Evolutionary conservation across 2,329 filamentous ascomycete genomes (phyloP).

Genomic region (Aspergillus fumigatiaffinis): DNA sequence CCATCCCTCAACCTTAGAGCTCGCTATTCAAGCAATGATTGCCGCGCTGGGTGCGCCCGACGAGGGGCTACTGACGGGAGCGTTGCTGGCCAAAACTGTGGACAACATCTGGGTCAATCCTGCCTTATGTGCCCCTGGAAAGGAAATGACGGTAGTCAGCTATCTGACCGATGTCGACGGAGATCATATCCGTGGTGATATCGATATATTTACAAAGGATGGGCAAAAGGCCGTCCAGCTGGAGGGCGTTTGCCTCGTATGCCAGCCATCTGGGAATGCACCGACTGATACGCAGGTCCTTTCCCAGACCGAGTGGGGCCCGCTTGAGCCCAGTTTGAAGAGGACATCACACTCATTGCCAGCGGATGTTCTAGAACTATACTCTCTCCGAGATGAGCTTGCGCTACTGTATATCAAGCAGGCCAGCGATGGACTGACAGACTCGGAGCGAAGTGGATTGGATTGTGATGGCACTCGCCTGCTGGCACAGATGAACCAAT

Average conservation of each 20-base stretch:
- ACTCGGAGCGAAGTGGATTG: too few relatives aligned
- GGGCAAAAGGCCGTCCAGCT: constrained; percentile 2
- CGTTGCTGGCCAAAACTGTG: constrained; percentile 11
- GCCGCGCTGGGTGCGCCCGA: constrained; percentile 16
- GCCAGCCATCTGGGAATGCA: not conserved
- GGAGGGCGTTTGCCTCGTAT: not conserved
- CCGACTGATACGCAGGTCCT: not conserved
- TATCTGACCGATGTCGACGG: not conserved
- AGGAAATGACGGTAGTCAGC: not conserved
- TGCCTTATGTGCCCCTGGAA: not conserved
- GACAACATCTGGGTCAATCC: constrained; percentile 7
- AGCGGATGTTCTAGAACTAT: not conserved
- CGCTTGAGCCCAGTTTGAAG: not conserved
- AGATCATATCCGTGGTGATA: constrained; percentile 1
- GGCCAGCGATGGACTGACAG: not conserved
- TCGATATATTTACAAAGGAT: not conserved
- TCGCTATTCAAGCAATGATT: constrained; percentile 23
- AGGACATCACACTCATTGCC: not conserved
- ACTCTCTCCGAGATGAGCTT: not conserved
- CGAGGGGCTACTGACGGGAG: constrained; percentile 9
- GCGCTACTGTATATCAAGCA: not conserved
- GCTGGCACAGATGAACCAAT: not conserved
- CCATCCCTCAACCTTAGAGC: constrained; percentile 16
- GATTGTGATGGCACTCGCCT: not conserved
- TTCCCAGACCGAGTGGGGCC: not conserved